A percentile compares a stretch with the other conserved stretches of the same genome.
These are phyloP conservation scores for Xylaria longipes DNA, from an alignment of 495 filamentous ascomycete species.

Conservation along the genomic window DNA sequence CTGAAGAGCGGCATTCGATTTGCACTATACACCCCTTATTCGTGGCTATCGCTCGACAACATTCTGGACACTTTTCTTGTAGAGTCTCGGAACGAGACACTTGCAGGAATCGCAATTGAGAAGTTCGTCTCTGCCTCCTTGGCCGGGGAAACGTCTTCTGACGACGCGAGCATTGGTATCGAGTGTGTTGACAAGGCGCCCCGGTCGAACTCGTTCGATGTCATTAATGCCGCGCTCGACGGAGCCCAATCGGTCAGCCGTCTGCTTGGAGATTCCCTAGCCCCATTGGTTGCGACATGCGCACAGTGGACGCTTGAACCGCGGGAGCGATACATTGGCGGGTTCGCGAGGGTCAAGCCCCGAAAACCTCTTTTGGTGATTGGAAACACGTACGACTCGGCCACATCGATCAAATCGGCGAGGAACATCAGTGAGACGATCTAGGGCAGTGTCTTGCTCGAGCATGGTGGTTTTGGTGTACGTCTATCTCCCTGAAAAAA, in stretches of 20 bases:
- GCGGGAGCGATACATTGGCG: conserved; percentile 49
- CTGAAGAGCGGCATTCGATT: conserved; percentile 16
- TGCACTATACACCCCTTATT: conserved; percentile 12
- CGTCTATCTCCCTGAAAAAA: conserved; percentile 32
- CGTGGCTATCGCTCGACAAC: not conserved
- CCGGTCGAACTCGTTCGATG: conserved; percentile 16
- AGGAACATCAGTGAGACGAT: conserved; percentile 58
- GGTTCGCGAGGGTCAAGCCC: conserved; percentile 49
- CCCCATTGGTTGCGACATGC: conserved; percentile 39
- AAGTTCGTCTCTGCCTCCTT: not conserved
- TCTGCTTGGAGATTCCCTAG: conserved; percentile 29
- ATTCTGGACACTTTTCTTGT: conserved; percentile 15
- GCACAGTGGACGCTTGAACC: conserved; percentile 53
- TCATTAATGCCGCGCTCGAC: conserved; percentile 1
- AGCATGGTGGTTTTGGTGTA: conserved; percentile 63
- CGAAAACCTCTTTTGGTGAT: conserved; percentile 53
- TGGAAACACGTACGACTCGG: conserved; percentile 49
- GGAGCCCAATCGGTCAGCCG: conserved; percentile 16
- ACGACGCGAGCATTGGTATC: conserved; percentile 25
- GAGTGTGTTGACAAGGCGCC: conserved; percentile 18
- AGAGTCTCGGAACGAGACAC: conserved; percentile 16
- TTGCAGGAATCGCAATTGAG: not conserved
- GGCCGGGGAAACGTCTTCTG: not conserved
- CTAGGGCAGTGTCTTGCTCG: conserved; percentile 58
- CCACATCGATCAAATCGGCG: conserved; percentile 55